Percentiles rank a stretch among this genome's conserved stretches.
Conservation (phyloP, 2,329 filamentous ascomycete species). For the Metarhizium rileyi region DNA sequence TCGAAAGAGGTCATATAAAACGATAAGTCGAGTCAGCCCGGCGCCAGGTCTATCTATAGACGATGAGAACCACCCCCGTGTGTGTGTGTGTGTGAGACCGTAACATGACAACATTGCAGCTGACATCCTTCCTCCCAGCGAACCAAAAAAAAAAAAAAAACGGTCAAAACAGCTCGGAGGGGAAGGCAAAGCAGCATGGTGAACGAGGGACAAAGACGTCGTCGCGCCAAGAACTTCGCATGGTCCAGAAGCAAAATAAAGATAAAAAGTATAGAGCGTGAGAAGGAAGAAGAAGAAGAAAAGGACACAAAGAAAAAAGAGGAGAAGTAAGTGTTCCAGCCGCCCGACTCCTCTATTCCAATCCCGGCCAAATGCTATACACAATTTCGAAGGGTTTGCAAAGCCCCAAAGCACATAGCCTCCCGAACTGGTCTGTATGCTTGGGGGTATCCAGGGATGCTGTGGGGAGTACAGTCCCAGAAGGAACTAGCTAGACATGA, state of each 20-base stretch:
- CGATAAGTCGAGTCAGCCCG: too few relatives aligned
- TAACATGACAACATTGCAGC: too few relatives aligned
- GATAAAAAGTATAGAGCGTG: slow-evolving; percentile 7
- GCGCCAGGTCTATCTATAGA: too few relatives aligned
- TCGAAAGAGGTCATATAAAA: too few relatives aligned
- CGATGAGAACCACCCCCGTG: neutral
- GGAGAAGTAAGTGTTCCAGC: slow-evolving; percentile 12
- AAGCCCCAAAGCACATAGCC: slow-evolving; percentile 25
- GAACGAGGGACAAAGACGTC: neutral
- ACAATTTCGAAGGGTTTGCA: slow-evolving; percentile 20
- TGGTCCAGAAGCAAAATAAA: neutral
- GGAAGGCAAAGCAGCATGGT: neutral
- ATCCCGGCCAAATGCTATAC: slow-evolving; percentile 23
- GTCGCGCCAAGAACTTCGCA: neutral
- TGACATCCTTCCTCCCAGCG: neutral
- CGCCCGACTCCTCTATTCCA: slow-evolving; percentile 31
- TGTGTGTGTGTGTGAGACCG: too few relatives aligned
- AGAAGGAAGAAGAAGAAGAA: slow-evolving; percentile 5
- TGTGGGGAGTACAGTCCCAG: slow-evolving; percentile 17
- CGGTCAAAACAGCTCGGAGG: neutral
- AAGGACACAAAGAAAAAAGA: slow-evolving; percentile 3
- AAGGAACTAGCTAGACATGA: too few relatives aligned
- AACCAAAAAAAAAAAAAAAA: neutral
- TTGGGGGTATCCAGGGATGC: slow-evolving; percentile 25
- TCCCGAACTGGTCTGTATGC: slow-evolving; percentile 23